Evolutionary conservation across 2,329 filamentous ascomycete genomes (phyloP).

Genomic region (Aspergillus flavus): DNA sequence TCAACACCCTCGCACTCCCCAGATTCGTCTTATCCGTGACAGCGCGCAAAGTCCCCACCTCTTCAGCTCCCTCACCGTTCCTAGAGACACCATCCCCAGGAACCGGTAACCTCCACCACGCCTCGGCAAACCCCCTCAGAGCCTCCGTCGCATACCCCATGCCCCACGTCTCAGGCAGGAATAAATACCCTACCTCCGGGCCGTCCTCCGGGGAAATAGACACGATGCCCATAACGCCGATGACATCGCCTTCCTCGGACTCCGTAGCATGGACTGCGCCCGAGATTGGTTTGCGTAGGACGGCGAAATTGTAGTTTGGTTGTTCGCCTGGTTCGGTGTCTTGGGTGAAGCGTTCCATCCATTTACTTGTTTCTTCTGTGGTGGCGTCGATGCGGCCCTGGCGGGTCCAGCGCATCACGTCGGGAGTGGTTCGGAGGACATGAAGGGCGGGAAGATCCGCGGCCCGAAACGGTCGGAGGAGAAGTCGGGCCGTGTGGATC

Average conservation of each 20-base stretch:
- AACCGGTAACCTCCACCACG: constrained; percentile 29
- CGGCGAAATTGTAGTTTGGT: neutral
- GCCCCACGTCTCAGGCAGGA: constrained; percentile 28
- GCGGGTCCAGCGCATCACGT: neutral
- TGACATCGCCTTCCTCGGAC: neutral
- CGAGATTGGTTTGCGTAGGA: neutral
- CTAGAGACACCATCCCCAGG: neutral
- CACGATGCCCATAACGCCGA: neutral
- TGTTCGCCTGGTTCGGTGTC: neutral
- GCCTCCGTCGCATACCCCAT: constrained; percentile 33
- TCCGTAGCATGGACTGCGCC: neutral
- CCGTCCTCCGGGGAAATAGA: neutral
- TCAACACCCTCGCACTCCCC: constrained; percentile 23
- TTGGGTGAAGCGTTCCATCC: neutral
- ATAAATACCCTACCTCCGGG: constrained; percentile 31
- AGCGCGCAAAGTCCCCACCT: constrained; percentile 23
- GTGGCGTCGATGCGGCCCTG: neutral
- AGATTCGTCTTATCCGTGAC: constrained; percentile 22
- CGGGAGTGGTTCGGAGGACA: neutral
- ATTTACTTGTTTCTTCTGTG: neutral
- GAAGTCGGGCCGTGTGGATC: neutral
- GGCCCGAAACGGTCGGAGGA: neutral
- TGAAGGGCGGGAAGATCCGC: neutral
- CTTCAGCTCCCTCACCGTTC: neutral
- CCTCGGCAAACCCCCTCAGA: constrained; percentile 22